phyloP scores from a whole-genome alignment of 495 filamentous ascomycete genomes.

The Stereocaulon alpinum region DNA sequence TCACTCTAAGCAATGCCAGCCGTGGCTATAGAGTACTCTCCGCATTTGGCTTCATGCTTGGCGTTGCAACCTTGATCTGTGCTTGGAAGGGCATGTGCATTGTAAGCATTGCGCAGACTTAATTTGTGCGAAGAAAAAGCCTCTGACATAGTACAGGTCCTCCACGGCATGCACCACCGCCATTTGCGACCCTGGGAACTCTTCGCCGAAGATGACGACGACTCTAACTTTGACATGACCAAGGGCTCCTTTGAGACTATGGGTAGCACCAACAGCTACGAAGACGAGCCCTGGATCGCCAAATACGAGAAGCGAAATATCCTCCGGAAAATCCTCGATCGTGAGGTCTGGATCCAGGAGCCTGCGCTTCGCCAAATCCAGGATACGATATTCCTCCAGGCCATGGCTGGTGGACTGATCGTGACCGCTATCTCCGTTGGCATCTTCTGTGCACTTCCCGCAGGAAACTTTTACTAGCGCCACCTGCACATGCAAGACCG shows the following conservation, averaged over 20 bases:
- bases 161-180: conserved; percentile 65
- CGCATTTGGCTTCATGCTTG: conserved; percentile 51
- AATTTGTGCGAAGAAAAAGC: background rate
- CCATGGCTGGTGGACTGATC: conserved; percentile 34
- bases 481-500: background rate
- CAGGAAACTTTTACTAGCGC: conserved; percentile 30
- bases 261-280: conserved; percentile 52
- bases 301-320: conserved; percentile 54
- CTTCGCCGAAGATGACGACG: conserved; percentile 35
- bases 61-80: conserved; percentile 57
- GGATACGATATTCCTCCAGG: conserved; percentile 61
- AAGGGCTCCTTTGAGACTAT: conserved; percentile 43
- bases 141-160: conserved; percentile 25
- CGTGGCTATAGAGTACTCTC: conserved; percentile 54
- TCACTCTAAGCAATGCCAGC: conserved; percentile 48
- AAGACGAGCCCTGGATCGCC: conserved; percentile 65
- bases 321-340: conserved; percentile 62
- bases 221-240: conserved; percentile 26
- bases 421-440: conserved; percentile 30
- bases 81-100: conserved; percentile 70
- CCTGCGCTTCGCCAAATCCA: conserved; percentile 65
- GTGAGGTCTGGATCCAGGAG: conserved; percentile 66
- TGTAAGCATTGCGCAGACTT: conserved; percentile 26
- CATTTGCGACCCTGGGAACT: conserved; percentile 74
- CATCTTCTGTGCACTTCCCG: conserved; percentile 40